Conservation (phyloP, 169 alveolate species). For the Plasmodium cynomolgi region DNA sequence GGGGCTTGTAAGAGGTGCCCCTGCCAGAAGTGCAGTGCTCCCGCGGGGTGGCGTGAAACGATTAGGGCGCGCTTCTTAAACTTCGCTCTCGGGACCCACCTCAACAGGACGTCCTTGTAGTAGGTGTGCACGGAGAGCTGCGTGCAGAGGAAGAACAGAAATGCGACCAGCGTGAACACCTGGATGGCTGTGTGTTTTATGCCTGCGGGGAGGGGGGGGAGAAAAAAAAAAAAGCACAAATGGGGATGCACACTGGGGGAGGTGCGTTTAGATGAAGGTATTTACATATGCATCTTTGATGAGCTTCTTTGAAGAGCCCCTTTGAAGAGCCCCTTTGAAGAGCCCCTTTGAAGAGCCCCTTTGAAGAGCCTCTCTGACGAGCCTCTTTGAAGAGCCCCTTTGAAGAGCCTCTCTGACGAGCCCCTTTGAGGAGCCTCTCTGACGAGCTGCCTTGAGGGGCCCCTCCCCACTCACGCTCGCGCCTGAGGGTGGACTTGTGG, state of each 20-base stretch:
- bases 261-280: neutral
- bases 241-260: neutral
- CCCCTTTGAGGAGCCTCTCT: neutral
- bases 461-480: slow-evolving; percentile 42
- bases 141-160: slow-evolving; percentile 16
- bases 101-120: slow-evolving; percentile 30
- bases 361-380: no score
- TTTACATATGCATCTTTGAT: neutral
- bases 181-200: slow-evolving; percentile 50
- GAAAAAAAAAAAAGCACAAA: neutral
- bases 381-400: no score
- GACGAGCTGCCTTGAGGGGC: no score
- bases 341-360: no score
- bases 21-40: neutral
- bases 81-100: neutral
- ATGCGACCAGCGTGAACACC: neutral
- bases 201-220: neutral
- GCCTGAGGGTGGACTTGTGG: slow-evolving; percentile 43
- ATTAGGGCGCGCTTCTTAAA: neutral
- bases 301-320: no score
- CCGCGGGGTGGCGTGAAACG: neutral
- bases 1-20: neutral
- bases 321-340: no score
- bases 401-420: no score
- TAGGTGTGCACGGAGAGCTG: slow-evolving; percentile 34